Percentiles rank a stretch among this genome's conserved stretches.
phyloP scores from a whole-genome alignment of 164 flowering plant genomes.

The Pachysandra terminalis region DNA sequence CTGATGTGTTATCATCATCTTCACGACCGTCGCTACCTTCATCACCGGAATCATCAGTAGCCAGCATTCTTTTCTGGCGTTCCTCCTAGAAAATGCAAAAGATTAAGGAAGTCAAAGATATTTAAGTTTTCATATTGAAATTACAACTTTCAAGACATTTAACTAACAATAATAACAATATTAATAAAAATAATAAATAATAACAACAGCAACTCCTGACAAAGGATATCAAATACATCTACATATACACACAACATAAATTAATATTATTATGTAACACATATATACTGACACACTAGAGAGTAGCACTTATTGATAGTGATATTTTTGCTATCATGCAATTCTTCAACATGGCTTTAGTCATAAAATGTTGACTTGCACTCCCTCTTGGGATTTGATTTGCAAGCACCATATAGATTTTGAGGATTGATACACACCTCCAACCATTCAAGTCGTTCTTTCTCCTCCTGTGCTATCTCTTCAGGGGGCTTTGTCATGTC shows the following conservation, averaged over 20 bases:
- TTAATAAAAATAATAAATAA: background rate
- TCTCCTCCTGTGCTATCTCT: slow-evolving; percentile 91
- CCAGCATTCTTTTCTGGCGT: slow-evolving; percentile 81
- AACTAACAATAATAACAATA: background rate
- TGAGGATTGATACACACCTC: slow-evolving; percentile 55
- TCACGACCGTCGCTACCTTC: slow-evolving; percentile 49
- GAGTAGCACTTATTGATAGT: no score
- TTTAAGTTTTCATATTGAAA: no score
- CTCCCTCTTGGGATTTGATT: background rate
- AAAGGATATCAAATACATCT: no score
- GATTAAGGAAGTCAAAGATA: background rate
- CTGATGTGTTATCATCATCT: slow-evolving; percentile 29
- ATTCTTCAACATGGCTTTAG: no score
- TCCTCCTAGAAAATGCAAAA: slow-evolving; percentile 55
- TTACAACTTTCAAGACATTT: no score
- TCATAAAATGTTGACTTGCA: no score
- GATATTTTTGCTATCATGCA: no score
- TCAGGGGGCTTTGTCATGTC: slow-evolving; percentile 87
- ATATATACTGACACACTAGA: no score
- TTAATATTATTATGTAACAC: no score
- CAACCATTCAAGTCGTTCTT: slow-evolving; percentile 66
- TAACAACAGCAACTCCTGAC: background rate
- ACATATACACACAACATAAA: no score
- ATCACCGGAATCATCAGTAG: slow-evolving; percentile 59
- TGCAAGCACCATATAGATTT: background rate